Conservation (phyloP, 2,329 filamentous ascomycete species). For the Aspergillus vadensis region DNA sequence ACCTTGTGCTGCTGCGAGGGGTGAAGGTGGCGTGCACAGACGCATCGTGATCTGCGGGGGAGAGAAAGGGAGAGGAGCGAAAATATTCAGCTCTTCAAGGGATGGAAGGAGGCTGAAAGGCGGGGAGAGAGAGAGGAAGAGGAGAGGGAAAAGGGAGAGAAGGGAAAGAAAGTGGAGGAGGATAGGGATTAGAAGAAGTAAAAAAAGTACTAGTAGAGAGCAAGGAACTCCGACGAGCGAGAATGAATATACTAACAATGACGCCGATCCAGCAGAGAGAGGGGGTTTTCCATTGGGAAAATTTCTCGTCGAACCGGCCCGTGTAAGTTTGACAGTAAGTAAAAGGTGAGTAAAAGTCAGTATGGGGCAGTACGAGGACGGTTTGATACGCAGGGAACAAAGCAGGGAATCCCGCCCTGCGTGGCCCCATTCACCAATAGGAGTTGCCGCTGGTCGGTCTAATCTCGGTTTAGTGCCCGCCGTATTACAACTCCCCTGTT, state of each 20-base stretch:
- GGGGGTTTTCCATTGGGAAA: background rate
- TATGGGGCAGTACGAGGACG: background rate
- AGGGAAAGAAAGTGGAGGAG: background rate
- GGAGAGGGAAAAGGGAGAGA: constrained; percentile 4
- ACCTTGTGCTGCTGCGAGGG: constrained; percentile 26
- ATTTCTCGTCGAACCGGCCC: background rate
- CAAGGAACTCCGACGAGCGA: background rate
- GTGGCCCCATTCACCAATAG: background rate
- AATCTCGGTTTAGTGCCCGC: background rate
- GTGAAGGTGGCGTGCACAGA: constrained; percentile 30
- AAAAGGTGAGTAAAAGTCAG: too few relatives aligned
- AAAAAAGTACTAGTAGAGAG: background rate
- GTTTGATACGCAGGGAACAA: constrained; percentile 3
- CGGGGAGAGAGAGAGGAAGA: background rate
- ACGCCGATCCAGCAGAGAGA: constrained; percentile 5
- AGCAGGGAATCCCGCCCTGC: background rate
- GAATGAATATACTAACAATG: constrained; percentile 4
- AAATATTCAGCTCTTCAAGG: constrained; percentile 16
- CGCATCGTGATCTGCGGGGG: constrained; percentile 28
- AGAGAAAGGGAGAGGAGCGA: background rate
- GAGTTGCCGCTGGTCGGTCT: background rate
- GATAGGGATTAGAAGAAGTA: background rate
- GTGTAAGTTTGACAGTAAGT: background rate
- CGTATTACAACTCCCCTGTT: background rate
- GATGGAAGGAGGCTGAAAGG: constrained; percentile 15